Conservation (phyloP, 768 basidiomycete species). For the Pleurotus ostreatus region DNA sequence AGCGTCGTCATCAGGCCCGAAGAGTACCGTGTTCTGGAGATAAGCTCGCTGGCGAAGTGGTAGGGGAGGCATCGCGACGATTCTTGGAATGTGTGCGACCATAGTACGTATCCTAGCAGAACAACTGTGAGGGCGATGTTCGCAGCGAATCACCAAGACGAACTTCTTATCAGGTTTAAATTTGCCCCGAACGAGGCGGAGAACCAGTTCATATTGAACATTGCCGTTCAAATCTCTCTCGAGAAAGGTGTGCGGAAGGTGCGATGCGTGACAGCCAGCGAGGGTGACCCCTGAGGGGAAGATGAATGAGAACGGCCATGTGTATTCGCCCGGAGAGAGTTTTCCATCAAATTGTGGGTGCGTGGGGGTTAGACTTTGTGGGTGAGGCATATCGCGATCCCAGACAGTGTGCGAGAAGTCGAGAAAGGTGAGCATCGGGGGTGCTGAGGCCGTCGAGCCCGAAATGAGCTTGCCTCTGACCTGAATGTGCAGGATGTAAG, state of each 20-base stretch:
- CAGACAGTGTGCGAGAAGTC: not conserved
- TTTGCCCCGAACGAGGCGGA: conserved; percentile 32
- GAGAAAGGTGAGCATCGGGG: not conserved
- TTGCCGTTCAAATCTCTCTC: conserved; percentile 27
- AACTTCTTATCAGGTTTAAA: conserved; percentile 36
- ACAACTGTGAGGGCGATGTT: not conserved
- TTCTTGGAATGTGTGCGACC: conserved; percentile 15
- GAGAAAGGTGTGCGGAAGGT: conserved; percentile 31
- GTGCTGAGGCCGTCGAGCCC: not conserved
- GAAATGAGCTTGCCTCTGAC: not conserved
- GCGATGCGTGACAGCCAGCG: conserved; percentile 11
- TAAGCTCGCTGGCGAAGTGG: conserved; percentile 18
- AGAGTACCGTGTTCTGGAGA: conserved; percentile 13
- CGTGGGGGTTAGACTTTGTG: not conserved
- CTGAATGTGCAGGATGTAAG: not conserved
- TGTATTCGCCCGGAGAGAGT: conserved; percentile 27
- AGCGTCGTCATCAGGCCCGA: conserved; percentile 18
- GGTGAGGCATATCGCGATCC: not conserved
- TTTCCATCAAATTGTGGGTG: conserved; percentile 24
- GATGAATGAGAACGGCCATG: conserved; percentile 35
- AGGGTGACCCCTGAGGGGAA: conserved; percentile 29
- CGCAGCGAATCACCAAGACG: conserved; percentile 9
- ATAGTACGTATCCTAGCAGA: conserved; percentile 18
- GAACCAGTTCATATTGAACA: conserved; percentile 32
- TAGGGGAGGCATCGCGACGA: conserved; percentile 16